phyloP scores from a whole-genome alignment of 2,329 filamentous ascomycete genomes.

The Fusarium domesticum region DNA sequence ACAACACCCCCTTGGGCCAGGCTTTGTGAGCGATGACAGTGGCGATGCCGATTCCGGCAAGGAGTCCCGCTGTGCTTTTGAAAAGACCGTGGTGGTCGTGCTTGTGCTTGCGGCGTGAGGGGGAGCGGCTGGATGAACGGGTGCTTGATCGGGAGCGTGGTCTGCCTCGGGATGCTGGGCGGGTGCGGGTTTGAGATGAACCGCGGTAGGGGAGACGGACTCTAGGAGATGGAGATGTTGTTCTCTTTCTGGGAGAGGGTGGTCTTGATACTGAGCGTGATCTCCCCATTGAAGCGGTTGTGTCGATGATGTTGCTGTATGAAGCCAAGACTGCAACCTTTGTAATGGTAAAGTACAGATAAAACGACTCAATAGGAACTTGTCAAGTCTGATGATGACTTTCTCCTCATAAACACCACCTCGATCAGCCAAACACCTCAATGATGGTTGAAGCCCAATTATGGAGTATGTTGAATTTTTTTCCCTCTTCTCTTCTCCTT shows the following conservation, averaged over 20 bases:
- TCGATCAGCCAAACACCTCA: no score
- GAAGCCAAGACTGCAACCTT: no score
- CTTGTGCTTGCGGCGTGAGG: slow-evolving; percentile 13
- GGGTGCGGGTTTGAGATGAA: slow-evolving; percentile 13
- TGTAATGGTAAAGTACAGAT: no score
- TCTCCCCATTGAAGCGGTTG: not conserved
- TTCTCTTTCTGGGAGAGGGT: slow-evolving; percentile 2
- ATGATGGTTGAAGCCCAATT: no score
- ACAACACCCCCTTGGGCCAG: slow-evolving; percentile 34
- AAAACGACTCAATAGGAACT: not conserved
- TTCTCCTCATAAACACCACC: no score
- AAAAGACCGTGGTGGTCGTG: slow-evolving; percentile 26
- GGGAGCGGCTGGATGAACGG: slow-evolving; percentile 21
- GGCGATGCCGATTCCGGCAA: slow-evolving; percentile 37
- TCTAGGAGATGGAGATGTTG: slow-evolving; percentile 13
- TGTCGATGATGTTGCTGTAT: not conserved
- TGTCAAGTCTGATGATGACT: not conserved
- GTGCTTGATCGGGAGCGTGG: slow-evolving; percentile 21
- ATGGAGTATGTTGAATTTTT: no score
- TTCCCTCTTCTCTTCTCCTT: no score
- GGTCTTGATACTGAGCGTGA: not conserved
- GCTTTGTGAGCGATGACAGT: slow-evolving; percentile 35
- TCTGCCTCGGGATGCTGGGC: slow-evolving; percentile 17
- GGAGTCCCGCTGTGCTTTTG: slow-evolving; percentile 33
- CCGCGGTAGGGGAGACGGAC: slow-evolving; percentile 15